Base-by-base conservation (phyloP, 352 stramenopile species). In the Globisporangium ultimum region DNA sequence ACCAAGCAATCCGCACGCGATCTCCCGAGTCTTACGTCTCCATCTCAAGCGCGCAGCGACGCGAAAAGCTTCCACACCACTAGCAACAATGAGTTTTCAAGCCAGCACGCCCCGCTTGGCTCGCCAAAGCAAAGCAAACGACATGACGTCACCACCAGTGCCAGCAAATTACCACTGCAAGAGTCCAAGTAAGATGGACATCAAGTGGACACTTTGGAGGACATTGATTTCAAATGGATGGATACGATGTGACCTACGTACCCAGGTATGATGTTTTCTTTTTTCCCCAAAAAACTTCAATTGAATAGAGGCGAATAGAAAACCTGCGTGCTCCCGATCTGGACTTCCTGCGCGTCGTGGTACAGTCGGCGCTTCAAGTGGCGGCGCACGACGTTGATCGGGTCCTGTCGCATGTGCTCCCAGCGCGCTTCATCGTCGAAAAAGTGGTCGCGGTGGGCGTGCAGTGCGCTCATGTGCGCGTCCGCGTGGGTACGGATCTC, bases 331-430 rank as follows among this genome's bases (percentile, higher is more conserved):
- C 61, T 74, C 9, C 76, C 82, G 53, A 91, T 79, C 50, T 88
- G 76, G 17, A 90, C 70, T 21, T 88, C 76, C 48, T 87, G 74
- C 0, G 75, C 65, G 41, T 86, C 80, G n/a, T 80, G 70, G 50
- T 77, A 80, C 8, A 89, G 54, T 3, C 53, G 46, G 5, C 38
- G 78, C 12, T 76, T 65, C 36, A 93, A 62, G 51, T 88, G 78
- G 0, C 76, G 65, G 1, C 79, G 68, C 32, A 93, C 68, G 20
- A 89, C 59, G 53, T 87, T 89, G 58, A 81, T 86, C 2, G 77
- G 78, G 34, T 90, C 79, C 46, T 89, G 81, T 0, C 81, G 79
- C 72, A 86, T 88, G 10, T 64, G 54, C 20, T 88, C 72, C 79
- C 80, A 91, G 34, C 77, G 70, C 1, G 71, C 64, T 32, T 91